Evolutionary conservation across 768 basidiomycete genomes (phyloP).

Genomic region (Fibroporia radiculosa): DNA sequence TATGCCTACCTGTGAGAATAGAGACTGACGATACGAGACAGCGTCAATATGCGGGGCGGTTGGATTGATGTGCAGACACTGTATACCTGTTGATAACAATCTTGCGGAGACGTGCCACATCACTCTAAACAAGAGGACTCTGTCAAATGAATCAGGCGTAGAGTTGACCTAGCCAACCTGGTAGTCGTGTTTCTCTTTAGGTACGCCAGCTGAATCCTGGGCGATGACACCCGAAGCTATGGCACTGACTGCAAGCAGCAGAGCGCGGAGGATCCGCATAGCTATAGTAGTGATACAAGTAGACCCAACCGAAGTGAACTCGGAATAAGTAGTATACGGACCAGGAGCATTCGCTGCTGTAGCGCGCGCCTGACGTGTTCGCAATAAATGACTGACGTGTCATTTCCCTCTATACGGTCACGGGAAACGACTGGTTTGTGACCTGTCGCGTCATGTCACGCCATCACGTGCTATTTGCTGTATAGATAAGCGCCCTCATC

Average conservation of each 20-base stretch:
- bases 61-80: slow-evolving; percentile 4
- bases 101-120: slow-evolving; percentile 86
- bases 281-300: slow-evolving; percentile 6
- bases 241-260: slow-evolving; percentile 40
- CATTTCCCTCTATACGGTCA: no score
- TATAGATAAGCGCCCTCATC: no score
- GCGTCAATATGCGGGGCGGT: no score
- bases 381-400: slow-evolving; percentile 14
- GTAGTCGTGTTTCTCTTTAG: slow-evolving; percentile 60
- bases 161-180: slow-evolving; percentile 37
- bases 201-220: slow-evolving; percentile 33
- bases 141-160: not conserved
- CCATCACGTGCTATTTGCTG: no score
- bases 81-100: slow-evolving; percentile 85
- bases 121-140: slow-evolving; percentile 48
- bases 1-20: slow-evolving; percentile 64
- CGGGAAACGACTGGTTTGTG: no score
- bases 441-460: no score
- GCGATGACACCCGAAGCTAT: slow-evolving; percentile 34
- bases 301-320: not conserved
- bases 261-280: slow-evolving; percentile 53
- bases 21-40: no score
- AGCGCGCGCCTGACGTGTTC: not conserved
- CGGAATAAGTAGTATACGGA: not conserved
- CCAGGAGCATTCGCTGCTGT: not conserved